A percentile compares a stretch with the other conserved stretches of the same genome.
Evolutionary conservation across 1,284 basidiomycete genomes (phyloP).

Genomic region (Sporisorium graminicola): DNA sequence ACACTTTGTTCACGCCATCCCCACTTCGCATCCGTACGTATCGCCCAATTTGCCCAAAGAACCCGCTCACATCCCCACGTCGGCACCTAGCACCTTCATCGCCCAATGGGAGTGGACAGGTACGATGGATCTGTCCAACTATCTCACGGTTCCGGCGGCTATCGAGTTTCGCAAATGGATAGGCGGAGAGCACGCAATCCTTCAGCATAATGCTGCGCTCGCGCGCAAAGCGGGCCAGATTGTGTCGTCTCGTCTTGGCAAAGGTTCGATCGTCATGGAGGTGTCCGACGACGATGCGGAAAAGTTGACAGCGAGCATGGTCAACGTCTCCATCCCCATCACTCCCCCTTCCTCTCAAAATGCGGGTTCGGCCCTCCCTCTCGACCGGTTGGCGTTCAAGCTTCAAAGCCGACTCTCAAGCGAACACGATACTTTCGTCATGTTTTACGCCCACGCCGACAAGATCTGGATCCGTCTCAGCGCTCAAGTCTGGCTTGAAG

Average conservation of each 20-base stretch:
- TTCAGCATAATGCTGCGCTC: constrained; percentile 80
- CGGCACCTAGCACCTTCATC: constrained; percentile 27
- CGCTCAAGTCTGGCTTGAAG: constrained; percentile 56
- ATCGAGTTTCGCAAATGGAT: constrained; percentile 82
- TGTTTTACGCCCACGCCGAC: constrained; percentile 41
- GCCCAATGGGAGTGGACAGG: constrained; percentile 52
- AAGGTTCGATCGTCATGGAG: constrained; percentile 27
- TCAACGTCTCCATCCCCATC: constrained; percentile 45
- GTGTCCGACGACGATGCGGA: constrained; percentile 5
- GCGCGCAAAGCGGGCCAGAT: constrained; percentile 79
- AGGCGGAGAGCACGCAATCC: constrained; percentile 85
- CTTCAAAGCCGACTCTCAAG: constrained; percentile 20
- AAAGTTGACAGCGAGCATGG: constrained; percentile 47
- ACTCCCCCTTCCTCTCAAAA: not conserved
- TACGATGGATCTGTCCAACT: constrained; percentile 46
- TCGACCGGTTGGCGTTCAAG: constrained; percentile 16
- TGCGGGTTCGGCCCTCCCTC: no score
- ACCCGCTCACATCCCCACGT: constrained; percentile 19
- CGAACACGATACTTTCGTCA: constrained; percentile 38
- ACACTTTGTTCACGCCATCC: constrained; percentile 80
- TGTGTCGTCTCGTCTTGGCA: constrained; percentile 74
- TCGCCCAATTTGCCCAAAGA: constrained; percentile 21
- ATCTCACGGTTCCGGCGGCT: constrained; percentile 72
- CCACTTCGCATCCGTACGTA: constrained; percentile 73
- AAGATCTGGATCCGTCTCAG: constrained; percentile 55